Evolutionary conservation across 345 rosid species (phyloP), one percentile per base, ranked within the genome.

Genomic region (Brassica incana): DNA sequence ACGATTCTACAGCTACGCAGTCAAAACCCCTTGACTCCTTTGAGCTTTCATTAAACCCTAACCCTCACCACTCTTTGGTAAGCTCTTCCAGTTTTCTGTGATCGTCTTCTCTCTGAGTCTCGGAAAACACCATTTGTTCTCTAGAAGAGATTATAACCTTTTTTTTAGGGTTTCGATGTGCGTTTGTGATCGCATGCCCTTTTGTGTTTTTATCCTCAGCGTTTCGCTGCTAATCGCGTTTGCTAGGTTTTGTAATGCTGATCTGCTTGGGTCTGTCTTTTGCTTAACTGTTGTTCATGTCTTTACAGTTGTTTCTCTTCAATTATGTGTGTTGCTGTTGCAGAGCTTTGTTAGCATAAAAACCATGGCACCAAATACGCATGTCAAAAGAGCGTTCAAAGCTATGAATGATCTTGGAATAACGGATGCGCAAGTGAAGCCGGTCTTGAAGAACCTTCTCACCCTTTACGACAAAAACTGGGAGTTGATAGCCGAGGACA

Each of bases 331-430:
- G 38, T 35, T 35, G 65, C 29, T 69, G 65, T 33, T 67, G 35
- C 77, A 71, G 84, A 16, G 2, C 50, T 40, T 7, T 66, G 3
- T 32, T 1, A 29, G 23, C 58, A 48, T 30, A 60, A 14, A 52
- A 0, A 77, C 65, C 25, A 91, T 90, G 97, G 83, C 94, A 16
- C 90, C 89, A 54, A 88, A 81, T 78, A 85, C 88, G 1, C 85
- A 76, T 77, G 43, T 89, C 45, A 27, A 11, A 12, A 88, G 77
- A 7, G 99, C 98, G 72, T 92, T 84, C 63, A 12, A 33, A 15
- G 90, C 98, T 14, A 93, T 93, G 99, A 85, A 52, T 77, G 87
- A 23, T 18, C 78, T 96, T 18, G 97, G 97, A 33, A 88, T 96
- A 15, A 4, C 10, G 8, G 88, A 88, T 27, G 77, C 65, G 0